These are phyloP conservation scores for Russula lepida DNA, from an alignment of 768 basidiomycete species.

Conservation along the genomic window DNA sequence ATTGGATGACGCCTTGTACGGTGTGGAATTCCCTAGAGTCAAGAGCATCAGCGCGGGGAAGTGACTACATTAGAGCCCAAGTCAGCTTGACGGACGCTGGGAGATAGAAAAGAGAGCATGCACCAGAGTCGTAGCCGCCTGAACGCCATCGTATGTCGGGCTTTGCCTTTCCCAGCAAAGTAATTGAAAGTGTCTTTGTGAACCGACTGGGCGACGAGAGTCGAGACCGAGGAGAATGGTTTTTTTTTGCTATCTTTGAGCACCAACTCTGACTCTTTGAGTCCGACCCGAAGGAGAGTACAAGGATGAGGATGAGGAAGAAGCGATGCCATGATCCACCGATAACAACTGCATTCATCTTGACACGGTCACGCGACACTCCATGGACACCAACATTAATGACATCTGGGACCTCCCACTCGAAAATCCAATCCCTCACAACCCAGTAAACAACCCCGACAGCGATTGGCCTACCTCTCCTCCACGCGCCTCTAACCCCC, in stretches of 20 bases:
- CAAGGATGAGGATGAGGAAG: background rate
- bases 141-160: constrained; percentile 78
- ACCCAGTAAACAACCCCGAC: constrained; percentile 17
- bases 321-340: background rate
- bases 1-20: constrained; percentile 38
- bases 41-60: constrained; percentile 85
- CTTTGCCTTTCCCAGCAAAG: constrained; percentile 75
- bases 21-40: constrained; percentile 74
- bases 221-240: no score
- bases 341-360: no score
- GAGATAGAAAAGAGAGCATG: constrained; percentile 24
- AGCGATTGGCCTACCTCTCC: constrained; percentile 15
- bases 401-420: constrained; percentile 46
- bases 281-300: no score
- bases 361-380: background rate
- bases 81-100: constrained; percentile 6
- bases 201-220: constrained; percentile 35
- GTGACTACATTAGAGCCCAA: constrained; percentile 41
- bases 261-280: no score
- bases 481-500: constrained; percentile 25
- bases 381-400: constrained; percentile 33
- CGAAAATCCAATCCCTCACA: constrained; percentile 33
- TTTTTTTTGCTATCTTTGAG: no score
- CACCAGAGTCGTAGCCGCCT: constrained; percentile 48
- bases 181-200: constrained; percentile 75